Evolutionary conservation across 2,329 filamentous ascomycete species (phyloP).

Genomic region (Fusarium udum): DNA sequence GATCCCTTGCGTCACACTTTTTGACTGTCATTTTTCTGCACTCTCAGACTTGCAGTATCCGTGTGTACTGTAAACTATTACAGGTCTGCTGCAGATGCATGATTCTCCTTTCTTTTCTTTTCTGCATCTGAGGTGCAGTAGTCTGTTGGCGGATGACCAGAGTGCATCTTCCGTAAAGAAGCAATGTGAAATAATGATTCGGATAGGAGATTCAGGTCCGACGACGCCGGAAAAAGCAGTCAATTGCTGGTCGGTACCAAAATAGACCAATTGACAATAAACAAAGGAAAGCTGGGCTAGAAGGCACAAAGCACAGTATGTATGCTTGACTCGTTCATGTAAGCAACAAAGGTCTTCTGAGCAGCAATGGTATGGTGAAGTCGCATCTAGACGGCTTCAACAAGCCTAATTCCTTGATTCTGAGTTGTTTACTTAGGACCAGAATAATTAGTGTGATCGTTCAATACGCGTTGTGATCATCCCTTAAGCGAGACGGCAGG

Average conservation of each 20-base stretch:
- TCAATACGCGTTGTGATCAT: conserved; percentile 8
- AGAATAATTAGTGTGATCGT: conserved; percentile 26
- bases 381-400: conserved; percentile 12
- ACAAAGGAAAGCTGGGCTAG: conserved; percentile 15
- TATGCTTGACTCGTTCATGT: conserved; percentile 7
- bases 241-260: neutral
- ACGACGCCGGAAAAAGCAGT: neutral
- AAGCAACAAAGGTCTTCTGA: conserved; percentile 3
- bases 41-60: conserved; percentile 17
- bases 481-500: conserved; percentile 1
- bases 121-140: conserved; percentile 3
- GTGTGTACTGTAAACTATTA: neutral
- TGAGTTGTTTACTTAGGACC: conserved; percentile 4
- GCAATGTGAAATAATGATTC: conserved; percentile 27
- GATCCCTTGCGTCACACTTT: conserved; percentile 39
- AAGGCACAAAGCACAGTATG: neutral
- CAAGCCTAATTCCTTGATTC: neutral
- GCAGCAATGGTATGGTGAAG: conserved; percentile 22
- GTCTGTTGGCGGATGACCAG: conserved; percentile 13
- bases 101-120: conserved; percentile 17
- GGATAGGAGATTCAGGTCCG: conserved; percentile 1
- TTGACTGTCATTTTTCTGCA: neutral
- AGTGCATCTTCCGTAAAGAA: conserved; percentile 18
- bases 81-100: conserved; percentile 7
- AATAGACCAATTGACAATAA: conserved; percentile 4